Evolutionary conservation across 495 filamentous ascomycete genomes (phyloP).

Genomic region (Neurospora terricola): DNA sequence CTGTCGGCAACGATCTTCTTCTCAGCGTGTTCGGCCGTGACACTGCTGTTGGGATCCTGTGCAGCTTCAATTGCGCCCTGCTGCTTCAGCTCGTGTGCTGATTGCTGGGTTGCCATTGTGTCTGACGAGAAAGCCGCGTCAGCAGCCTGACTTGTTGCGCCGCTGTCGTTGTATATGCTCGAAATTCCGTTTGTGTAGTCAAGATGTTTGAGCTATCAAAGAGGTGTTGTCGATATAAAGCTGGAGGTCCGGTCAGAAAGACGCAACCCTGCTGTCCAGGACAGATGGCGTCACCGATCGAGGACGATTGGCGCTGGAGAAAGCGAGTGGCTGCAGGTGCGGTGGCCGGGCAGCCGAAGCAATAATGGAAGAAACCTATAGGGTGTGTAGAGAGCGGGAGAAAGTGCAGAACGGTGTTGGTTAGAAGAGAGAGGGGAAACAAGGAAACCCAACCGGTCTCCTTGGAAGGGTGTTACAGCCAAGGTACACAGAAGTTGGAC

Average conservation of each 20-base stretch:
- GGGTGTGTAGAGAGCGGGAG: background rate
- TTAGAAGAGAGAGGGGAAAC: conserved; percentile 1
- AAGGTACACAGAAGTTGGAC: conserved; percentile 8
- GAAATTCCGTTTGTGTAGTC: background rate
- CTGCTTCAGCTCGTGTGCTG: conserved; percentile 57
- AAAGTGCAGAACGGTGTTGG: background rate
- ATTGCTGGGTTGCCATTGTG: conserved; percentile 31
- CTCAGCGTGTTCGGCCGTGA: conserved; percentile 62
- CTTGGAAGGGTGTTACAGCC: background rate
- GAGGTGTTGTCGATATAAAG: background rate
- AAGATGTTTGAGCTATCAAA: background rate
- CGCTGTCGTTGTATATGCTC: background rate
- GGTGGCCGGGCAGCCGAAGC: conserved; percentile 1
- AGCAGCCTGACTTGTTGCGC: conserved; percentile 5
- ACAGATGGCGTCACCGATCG: background rate
- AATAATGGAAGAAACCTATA: background rate
- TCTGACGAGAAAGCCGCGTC: conserved; percentile 4
- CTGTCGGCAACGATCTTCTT: conserved; percentile 63
- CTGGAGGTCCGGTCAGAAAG: background rate
- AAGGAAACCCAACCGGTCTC: background rate
- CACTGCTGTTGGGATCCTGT: conserved; percentile 54
- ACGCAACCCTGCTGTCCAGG: background rate
- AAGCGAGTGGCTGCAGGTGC: conserved; percentile 4
- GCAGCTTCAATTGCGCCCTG: conserved; percentile 67
- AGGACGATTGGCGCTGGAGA: background rate